phyloP scores from a whole-genome alignment of 805 yeast species.

The Candida verbasci region DNA sequence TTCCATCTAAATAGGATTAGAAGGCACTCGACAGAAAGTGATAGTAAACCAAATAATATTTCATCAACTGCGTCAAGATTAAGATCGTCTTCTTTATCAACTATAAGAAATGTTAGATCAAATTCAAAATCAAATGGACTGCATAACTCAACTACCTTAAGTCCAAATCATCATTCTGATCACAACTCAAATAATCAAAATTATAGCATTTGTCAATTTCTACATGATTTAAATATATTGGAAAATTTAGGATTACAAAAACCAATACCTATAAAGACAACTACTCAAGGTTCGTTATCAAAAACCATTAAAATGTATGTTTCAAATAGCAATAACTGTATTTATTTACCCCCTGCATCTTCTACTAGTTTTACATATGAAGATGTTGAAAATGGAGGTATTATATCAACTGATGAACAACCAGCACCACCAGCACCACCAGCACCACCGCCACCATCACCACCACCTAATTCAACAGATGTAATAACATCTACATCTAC shows the following conservation, averaged over 20 bases:
- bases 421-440: background rate
- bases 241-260: constrained; percentile 36
- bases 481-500: background rate
- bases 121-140: constrained; percentile 1
- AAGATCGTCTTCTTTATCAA: constrained; percentile 1
- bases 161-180: background rate
- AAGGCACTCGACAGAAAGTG: background rate
- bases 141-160: background rate
- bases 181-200: constrained; percentile 2
- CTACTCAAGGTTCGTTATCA: constrained; percentile 19
- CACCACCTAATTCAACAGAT: background rate
- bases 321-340: constrained; percentile 36
- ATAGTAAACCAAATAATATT: background rate
- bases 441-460: background rate
- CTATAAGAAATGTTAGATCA: constrained; percentile 9
- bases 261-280: constrained; percentile 33
- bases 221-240: constrained; percentile 27
- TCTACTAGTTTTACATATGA: constrained; percentile 39
- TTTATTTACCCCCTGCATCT: constrained; percentile 35
- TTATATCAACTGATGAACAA: constrained; percentile 12
- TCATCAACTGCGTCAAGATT: background rate
- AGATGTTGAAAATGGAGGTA: constrained; percentile 39
- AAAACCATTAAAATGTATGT: constrained; percentile 29
- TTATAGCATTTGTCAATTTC: constrained; percentile 35
- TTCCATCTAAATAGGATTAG: background rate